Percentiles rank a stretch among this genome's conserved stretches.
Evolutionary conservation across 2,329 filamentous ascomycete species (phyloP).

Genomic region (Trichoderma koningiopsis): DNA sequence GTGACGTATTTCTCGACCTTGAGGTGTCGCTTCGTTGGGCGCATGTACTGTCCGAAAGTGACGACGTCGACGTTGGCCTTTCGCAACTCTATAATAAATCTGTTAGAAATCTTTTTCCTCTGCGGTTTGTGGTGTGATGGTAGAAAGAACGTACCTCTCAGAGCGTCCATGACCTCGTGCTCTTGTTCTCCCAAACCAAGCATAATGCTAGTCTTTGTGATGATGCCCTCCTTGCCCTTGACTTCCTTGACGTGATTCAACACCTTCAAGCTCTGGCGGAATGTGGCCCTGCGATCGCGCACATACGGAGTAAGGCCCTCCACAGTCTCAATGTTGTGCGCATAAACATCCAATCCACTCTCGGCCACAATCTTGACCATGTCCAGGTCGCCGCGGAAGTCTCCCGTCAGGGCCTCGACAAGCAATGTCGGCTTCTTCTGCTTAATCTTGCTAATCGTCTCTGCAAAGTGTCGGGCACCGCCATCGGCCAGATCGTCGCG

Average conservation of each 20-base stretch:
- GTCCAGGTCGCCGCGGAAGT: conserved; percentile 81
- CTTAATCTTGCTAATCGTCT: conserved; percentile 94
- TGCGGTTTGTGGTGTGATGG: neutral
- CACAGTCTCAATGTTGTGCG: conserved; percentile 95
- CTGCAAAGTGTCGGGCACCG: conserved; percentile 85
- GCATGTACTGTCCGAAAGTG: conserved; percentile 99
- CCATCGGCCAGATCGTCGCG: conserved; percentile 90
- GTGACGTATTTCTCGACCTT: conserved; percentile 95
- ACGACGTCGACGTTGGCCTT: conserved; percentile 86
- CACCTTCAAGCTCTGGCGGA: conserved; percentile 80
- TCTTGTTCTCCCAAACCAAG: conserved; percentile 92
- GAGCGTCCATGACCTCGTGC: conserved; percentile 76
- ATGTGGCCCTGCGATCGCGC: conserved; percentile 85
- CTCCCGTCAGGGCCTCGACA: conserved; percentile 83
- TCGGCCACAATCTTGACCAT: conserved; percentile 83
- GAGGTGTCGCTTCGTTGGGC: conserved; percentile 96
- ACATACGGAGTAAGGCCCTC: conserved; percentile 89
- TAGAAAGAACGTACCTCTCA: conserved; percentile 58
- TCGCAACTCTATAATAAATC: conserved; percentile 61
- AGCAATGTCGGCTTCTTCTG: conserved; percentile 74
- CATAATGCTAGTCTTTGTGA: conserved; percentile 99
- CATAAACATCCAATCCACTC: conserved; percentile 92
- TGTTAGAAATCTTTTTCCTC: neutral
- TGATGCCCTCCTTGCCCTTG: conserved; percentile 67
- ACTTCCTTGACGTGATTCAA: conserved; percentile 79